phyloP scores from a whole-genome alignment of 2,329 filamentous ascomycete species.

The Exophiala viscosa region DNA sequence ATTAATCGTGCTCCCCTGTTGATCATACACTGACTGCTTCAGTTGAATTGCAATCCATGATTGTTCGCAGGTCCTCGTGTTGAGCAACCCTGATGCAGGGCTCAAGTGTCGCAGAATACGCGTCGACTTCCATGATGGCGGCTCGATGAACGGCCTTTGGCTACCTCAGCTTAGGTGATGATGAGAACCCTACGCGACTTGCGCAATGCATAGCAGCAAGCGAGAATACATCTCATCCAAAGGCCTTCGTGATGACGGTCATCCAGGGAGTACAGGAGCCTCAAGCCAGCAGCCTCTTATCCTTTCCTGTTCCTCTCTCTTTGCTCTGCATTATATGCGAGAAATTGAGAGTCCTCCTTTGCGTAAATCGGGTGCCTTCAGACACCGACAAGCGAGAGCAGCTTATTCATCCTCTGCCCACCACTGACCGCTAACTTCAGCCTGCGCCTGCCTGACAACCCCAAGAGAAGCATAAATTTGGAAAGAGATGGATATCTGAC shows the following conservation, averaged over 20 bases:
- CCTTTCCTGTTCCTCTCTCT: conserved; percentile 13
- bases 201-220: conserved; percentile 1
- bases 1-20: conserved; percentile 8
- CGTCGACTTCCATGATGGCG: conserved; percentile 1
- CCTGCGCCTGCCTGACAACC: not conserved
- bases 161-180: not conserved
- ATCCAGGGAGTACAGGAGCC: not conserved
- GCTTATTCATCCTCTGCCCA: not conserved
- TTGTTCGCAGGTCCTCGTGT: conserved; percentile 14
- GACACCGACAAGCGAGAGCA: not conserved
- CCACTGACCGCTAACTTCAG: not conserved
- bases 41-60: conserved; percentile 3
- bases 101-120: conserved; percentile 17
- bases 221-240: conserved; percentile 2
- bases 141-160: conserved; percentile 8
- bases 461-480: not conserved
- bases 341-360: conserved; percentile 3
- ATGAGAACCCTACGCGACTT: not conserved
- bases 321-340: conserved; percentile 2
- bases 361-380: not conserved
- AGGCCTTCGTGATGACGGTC: conserved; percentile 1
- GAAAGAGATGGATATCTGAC: conserved; percentile 16
- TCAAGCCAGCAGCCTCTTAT: not conserved
- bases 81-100: conserved; percentile 8
- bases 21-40: conserved; percentile 19